Evolutionary conservation across 164 flowering plant species (phyloP), one percentile per base, ranked within the genome.

Genomic region (Saururus chinensis): DNA sequence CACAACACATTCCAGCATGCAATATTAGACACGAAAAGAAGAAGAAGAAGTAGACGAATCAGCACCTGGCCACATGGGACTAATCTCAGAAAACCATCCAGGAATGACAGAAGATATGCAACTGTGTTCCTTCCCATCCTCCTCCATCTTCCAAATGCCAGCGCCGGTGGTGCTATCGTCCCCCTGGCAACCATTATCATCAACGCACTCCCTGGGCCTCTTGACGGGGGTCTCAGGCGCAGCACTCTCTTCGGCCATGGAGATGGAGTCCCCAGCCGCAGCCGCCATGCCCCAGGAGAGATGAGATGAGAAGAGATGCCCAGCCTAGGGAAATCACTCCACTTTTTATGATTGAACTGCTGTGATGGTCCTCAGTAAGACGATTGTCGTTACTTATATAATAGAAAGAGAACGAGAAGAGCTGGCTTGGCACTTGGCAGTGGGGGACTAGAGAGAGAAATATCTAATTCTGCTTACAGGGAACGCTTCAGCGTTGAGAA

Each of bases 51-150:
- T 2, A 30, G 37, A 30, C 4, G 37, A 30, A 30, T 30, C 37
- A 30, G 37, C 37, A 91, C 98, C 99, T 51, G 99, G 99, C 99
- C 99, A 95, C 96, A 95, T 82, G 75, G 96, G 96, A 78, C 95
- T 95, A 54, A 95, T 86, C 80, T 95, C 99, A 59, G 99, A 91
- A 69, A 95, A 95, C 99, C 99, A 95, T 0, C 99, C 99, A 61
- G 96, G 90, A 59, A 87, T 83, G 19, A 87, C 81, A 41, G 90
- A 24, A 21, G 88, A 81, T 2, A 86, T 72, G 17, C 75, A 67
- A 56, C 53, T 51, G 11, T 57, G 64, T 22, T 61, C 69, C 51
- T 68, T 71, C 25, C 19, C 51, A 19, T 68, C 74, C 60, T 71
- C 85, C 52, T 54, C 82, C 60, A 65, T 69, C 54, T 77, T 79